Conservation (phyloP, 768 basidiomycete species). For the Mrakia hoshinonis region DNA sequence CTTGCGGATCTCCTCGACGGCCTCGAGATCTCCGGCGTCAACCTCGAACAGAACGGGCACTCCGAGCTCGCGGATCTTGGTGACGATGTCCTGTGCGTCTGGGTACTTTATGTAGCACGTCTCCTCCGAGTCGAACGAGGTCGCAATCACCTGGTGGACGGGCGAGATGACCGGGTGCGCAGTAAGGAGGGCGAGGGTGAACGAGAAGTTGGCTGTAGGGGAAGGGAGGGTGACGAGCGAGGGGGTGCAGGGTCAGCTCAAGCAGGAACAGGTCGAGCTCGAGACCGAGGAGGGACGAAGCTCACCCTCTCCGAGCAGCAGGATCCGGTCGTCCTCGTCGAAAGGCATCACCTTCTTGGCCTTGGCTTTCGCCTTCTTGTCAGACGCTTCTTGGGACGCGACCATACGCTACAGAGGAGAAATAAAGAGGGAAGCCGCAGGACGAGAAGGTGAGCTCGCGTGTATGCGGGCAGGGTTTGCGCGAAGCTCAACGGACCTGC, state of each 20-base stretch:
- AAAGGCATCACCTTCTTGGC: conserved; percentile 19
- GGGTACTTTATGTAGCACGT: conserved; percentile 77
- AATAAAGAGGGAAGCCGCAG: not conserved
- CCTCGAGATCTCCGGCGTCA: conserved; percentile 73
- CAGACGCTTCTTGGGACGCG: conserved; percentile 9
- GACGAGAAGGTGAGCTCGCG: not conserved
- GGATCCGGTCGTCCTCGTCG: conserved; percentile 38
- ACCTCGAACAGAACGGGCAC: conserved; percentile 67
- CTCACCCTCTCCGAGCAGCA: conserved; percentile 73
- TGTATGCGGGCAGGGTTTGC: not conserved
- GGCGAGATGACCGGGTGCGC: conserved; percentile 49
- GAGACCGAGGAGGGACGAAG: not conserved
- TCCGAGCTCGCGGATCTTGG: conserved; percentile 51
- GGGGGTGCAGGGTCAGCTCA: not conserved
- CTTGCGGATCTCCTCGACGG: conserved; percentile 46
- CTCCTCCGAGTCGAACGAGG: conserved; percentile 70
- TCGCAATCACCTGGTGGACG: conserved; percentile 66
- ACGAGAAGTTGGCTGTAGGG: conserved; percentile 67
- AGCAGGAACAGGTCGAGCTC: not conserved
- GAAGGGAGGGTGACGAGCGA: not conserved
- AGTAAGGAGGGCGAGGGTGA: conserved; percentile 61
- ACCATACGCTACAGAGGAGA: not conserved
- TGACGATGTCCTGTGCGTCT: conserved; percentile 53
- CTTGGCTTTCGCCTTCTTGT: conserved; percentile 23
- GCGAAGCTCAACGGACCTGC: not conserved